These are phyloP conservation scores for Cutaneotrichosporon sp. DNA, from an alignment of 1,284 basidiomycete genomes.

Conservation along the genomic window DNA sequence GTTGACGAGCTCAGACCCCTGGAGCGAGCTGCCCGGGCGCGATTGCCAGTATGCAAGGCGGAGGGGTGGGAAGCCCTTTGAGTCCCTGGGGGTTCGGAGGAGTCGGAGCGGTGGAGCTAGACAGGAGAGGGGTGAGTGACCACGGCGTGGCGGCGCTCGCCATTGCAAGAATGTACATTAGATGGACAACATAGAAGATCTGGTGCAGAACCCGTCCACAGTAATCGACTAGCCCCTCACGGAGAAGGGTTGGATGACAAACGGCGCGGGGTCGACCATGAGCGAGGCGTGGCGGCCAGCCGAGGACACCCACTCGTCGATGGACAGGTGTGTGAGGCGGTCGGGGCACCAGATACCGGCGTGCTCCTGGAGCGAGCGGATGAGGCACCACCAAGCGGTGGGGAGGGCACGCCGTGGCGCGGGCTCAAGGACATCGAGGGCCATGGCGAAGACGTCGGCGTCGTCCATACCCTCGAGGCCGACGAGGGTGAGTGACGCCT, in stretches of 20 bases:
- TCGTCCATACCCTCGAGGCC: background rate
- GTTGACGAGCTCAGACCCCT: too few relatives aligned
- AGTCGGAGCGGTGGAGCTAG: too few relatives aligned
- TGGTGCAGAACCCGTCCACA: too few relatives aligned
- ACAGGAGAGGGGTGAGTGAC: too few relatives aligned
- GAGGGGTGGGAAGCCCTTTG: too few relatives aligned
- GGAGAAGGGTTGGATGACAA: background rate
- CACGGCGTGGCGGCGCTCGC: too few relatives aligned
- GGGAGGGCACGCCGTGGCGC: background rate
- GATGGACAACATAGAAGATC: background rate
- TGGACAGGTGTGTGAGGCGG: background rate
- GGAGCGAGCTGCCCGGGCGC: too few relatives aligned
- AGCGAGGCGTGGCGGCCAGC: background rate
- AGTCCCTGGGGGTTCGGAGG: too few relatives aligned
- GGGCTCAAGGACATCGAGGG: background rate
- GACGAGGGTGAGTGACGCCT: background rate
- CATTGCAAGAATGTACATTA: background rate
- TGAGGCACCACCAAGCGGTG: background rate
- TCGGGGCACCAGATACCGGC: background rate
- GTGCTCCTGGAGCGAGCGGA: background rate
- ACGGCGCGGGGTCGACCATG: slow-evolving; percentile 3
- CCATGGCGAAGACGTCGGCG: background rate
- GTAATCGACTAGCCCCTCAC: background rate
- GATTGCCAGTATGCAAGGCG: too few relatives aligned
- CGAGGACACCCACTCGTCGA: background rate